Base-by-base conservation (phyloP, 2,329 filamentous ascomycete genomes). In the Ophiocordyceps camponoti-saundersi region DNA sequence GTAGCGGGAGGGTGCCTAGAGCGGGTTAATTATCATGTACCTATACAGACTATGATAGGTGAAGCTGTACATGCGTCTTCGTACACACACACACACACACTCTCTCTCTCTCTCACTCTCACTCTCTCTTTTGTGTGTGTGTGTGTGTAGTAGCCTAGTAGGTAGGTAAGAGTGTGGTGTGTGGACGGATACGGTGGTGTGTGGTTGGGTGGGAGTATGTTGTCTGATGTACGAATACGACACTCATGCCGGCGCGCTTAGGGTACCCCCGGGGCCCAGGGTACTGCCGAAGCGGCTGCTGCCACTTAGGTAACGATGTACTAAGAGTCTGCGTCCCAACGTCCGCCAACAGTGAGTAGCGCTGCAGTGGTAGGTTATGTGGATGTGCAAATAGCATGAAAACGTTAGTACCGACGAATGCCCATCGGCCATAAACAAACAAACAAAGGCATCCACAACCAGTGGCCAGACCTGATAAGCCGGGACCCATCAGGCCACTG, bases 371-470 rank as follows among this genome's bases (percentile, higher is more conserved):
- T 29, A 29, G 26, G 26, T 10, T 29, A 39, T 39, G 34, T 18
- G 15, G n/a, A n/a, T 39, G 34, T 39, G 16, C 34, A n/a, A 39
- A n/a, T 39, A 39, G 34, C n/a, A 39, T 11, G n/a, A 39, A 39
- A 18, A 18, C 34, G 34, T 39, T 39, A 39, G 34, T 39, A 16
- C 15, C 34, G 7, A 39, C 34, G 34, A 39, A 39, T 39, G 44
- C 10, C 20, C 40, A 42, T 42, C 18, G 22, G 22, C 40, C 44
- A 59, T 61, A 60, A 60, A 60, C 53, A 61, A 61, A 61, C 58
- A 61, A 61, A 61, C 59, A 61, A 59, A 55, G 46, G 34, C 46
- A 18, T 20, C 44, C 23, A 18, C 46, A 32, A 26, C 23, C 15
- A n/a, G 18, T 22, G 15, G 32, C 43, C 34, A 29, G 18, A 26